Conservation (phyloP, 352 stramenopile genomes). For the Phytophthora multivora region DNA sequence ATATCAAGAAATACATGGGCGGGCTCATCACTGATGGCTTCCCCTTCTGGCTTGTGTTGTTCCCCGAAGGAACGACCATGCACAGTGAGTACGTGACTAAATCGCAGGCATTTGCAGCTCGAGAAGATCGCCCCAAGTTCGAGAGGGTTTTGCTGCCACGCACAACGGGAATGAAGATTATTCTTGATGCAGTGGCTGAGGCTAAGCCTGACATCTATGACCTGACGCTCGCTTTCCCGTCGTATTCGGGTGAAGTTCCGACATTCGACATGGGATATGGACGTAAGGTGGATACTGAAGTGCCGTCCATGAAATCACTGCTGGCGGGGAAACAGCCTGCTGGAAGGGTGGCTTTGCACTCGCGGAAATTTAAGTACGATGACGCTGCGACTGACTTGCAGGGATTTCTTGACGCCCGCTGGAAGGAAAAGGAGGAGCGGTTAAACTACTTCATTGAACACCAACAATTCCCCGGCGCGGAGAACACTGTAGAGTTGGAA, state of each 20-base stretch:
- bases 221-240: conserved; percentile 89
- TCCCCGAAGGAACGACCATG: conserved; percentile 92
- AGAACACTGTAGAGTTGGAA: conserved; percentile 39
- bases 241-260: conserved; percentile 85
- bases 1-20: conserved; percentile 83
- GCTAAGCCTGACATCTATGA: conserved; percentile 93
- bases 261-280: conserved; percentile 91
- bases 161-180: conserved; percentile 93
- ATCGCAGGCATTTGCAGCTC: conserved; percentile 86
- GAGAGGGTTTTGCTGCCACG: conserved; percentile 92
- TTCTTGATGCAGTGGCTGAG: conserved; percentile 86
- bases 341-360: conserved; percentile 58
- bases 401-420: conserved; percentile 70
- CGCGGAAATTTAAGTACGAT: conserved; percentile 65
- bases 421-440: conserved; percentile 78
- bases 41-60: conserved; percentile 90
- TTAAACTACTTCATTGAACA: conserved; percentile 81
- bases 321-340: conserved; percentile 58
- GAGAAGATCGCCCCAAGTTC: conserved; percentile 76
- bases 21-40: conserved; percentile 82
- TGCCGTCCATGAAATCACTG: conserved; percentile 85
- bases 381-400: conserved; percentile 58
- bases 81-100: conserved; percentile 89
- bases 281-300: conserved; percentile 76
- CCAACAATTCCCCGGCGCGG: conserved; percentile 50